Percentiles rank a stretch among this genome's conserved stretches.
These are phyloP conservation scores for Pichia sp. DNA, from an alignment of 1,139 yeast genomes.

Conservation along the genomic window DNA sequence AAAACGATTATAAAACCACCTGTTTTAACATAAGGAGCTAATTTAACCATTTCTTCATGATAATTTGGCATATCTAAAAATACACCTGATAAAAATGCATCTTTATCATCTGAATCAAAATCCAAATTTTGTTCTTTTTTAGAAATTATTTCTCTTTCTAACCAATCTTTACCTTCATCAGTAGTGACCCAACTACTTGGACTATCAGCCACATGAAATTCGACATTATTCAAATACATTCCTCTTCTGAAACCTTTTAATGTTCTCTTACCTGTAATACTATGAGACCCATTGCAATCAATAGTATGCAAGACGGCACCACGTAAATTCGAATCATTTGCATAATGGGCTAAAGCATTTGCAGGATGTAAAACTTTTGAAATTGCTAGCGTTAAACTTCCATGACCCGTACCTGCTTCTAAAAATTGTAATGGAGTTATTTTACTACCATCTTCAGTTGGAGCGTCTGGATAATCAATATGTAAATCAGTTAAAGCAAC, in stretches of 20 bases:
- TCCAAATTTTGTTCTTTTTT: constrained; percentile 1
- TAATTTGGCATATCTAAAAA: constrained; percentile 42
- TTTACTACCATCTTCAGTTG: constrained; percentile 16
- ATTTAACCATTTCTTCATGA: constrained; percentile 28
- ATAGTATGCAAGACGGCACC: constrained; percentile 42
- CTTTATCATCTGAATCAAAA: constrained; percentile 11
- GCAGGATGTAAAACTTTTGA: constrained; percentile 38
- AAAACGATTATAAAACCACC: constrained; percentile 39
- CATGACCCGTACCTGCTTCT: constrained; percentile 51
- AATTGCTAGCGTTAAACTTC: constrained; percentile 41
- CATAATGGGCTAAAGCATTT: constrained; percentile 29
- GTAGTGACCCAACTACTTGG: constrained; percentile 36
- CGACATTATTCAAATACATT: constrained; percentile 36
- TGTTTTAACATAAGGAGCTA: constrained; percentile 31
- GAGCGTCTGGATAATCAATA: constrained; percentile 34
- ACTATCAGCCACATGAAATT: constrained; percentile 37
- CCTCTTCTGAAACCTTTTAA: constrained; percentile 35
- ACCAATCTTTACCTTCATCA: constrained; percentile 21
- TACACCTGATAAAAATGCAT: constrained; percentile 35
- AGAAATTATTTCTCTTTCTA: constrained; percentile 9
- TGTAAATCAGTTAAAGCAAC: constrained; percentile 41
- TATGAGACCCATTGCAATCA: constrained; percentile 35
- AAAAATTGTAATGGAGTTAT: constrained; percentile 34
- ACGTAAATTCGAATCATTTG: constrained; percentile 20
- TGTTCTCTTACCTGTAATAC: constrained; percentile 34